phyloP scores from a whole-genome alignment of 345 rosid genomes.

The Lepidium africanum region DNA sequence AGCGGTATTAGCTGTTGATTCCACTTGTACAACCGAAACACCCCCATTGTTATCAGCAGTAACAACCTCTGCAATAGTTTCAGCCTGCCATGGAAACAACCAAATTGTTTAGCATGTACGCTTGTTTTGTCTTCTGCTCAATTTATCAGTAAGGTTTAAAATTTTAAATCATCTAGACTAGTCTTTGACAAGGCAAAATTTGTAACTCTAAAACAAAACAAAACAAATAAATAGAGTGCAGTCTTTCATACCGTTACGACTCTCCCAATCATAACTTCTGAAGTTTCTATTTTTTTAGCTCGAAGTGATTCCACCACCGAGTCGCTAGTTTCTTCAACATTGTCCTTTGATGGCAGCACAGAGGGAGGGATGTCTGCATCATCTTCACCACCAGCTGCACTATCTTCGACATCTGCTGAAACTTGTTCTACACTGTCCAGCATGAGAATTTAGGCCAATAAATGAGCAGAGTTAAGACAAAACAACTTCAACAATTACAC shows the following conservation, averaged over 20 bases:
- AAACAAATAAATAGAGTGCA: not conserved
- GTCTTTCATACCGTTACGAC: slow-evolving; percentile 37
- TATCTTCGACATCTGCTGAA: slow-evolving; percentile 28
- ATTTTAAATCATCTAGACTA: not conserved
- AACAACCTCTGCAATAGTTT: slow-evolving; percentile 20
- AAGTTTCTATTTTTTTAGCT: slow-evolving; percentile 30
- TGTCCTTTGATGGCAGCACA: slow-evolving; percentile 19
- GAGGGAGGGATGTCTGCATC: slow-evolving; percentile 27
- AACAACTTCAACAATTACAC: not conserved
- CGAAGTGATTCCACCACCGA: slow-evolving; percentile 30
- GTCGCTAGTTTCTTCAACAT: slow-evolving; percentile 31
- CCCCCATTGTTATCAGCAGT: slow-evolving; percentile 26
- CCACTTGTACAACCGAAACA: slow-evolving; percentile 27
- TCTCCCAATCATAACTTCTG: slow-evolving; percentile 33
- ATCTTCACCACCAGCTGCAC: slow-evolving; percentile 20
- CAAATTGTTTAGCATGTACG: not conserved
- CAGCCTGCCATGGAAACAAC: slow-evolving; percentile 33
- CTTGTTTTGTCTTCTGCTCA: not conserved
- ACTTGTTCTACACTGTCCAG: slow-evolving; percentile 38
- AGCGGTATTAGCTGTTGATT: slow-evolving; percentile 31
- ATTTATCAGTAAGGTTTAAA: not conserved
- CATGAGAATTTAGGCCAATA: slow-evolving; percentile 7
- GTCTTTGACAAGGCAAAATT: not conserved
- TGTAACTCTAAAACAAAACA: not conserved
- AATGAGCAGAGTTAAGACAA: not conserved